Evolutionary conservation across 805 yeast genomes (phyloP).

Genomic region (Candida stauntonica): DNA sequence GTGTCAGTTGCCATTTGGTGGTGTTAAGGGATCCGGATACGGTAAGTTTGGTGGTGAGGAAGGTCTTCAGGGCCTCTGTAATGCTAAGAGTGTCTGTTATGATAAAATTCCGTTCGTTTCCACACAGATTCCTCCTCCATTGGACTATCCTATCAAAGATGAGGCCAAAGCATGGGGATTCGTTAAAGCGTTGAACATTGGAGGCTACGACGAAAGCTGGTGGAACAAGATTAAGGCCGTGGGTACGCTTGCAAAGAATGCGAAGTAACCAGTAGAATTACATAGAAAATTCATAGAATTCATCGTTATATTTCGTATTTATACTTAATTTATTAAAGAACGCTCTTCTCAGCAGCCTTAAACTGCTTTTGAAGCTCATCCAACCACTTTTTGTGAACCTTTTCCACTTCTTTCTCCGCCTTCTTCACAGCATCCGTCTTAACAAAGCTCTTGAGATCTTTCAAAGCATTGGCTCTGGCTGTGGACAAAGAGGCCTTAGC

Average conservation of each 20-base stretch:
- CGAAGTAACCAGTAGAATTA: constrained; percentile 16
- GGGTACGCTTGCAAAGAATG: constrained; percentile 48
- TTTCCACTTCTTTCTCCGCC: constrained; percentile 59
- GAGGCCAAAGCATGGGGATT: constrained; percentile 85
- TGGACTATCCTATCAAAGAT: constrained; percentile 87
- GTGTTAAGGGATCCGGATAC: constrained; percentile 87
- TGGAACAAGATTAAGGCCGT: constrained; percentile 65
- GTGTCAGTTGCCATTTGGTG: constrained; percentile 97
- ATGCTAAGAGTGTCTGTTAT: constrained; percentile 80
- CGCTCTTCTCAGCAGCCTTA: constrained; percentile 51
- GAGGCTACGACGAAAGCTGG: constrained; percentile 72
- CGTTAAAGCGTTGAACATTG: constrained; percentile 74
- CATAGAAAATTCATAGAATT: background rate
- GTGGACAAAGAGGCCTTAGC: constrained; percentile 46
- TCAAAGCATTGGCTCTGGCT: constrained; percentile 55
- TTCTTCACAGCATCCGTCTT: constrained; percentile 54
- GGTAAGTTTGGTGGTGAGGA: constrained; percentile 99
- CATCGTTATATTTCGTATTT: background rate
- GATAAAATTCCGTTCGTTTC: constrained; percentile 77
- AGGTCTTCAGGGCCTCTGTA: constrained; percentile 87
- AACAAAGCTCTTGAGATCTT: constrained; percentile 44
- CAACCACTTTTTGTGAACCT: constrained; percentile 58
- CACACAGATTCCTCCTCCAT: constrained; percentile 78
- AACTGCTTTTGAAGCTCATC: constrained; percentile 52
- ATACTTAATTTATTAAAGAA: constrained; percentile 18